phyloP scores from a whole-genome alignment of 225 moss, liverwort and hornwort species.

The Marchantia polymorpha region DNA sequence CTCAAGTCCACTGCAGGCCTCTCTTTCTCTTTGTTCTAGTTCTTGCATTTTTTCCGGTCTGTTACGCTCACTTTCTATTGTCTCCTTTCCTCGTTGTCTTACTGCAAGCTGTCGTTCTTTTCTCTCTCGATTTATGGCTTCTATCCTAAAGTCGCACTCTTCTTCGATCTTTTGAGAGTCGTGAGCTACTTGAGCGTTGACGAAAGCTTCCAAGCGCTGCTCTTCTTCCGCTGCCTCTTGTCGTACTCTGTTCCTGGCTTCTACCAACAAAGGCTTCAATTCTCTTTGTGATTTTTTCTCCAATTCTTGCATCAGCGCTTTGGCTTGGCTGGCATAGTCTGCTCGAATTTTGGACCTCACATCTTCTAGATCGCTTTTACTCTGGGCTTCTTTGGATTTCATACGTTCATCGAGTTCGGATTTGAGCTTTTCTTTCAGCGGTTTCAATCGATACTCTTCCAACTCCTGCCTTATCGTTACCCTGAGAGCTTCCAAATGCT shows the following conservation, averaged over 20 bases:
- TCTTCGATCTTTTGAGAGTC: constrained; percentile 14
- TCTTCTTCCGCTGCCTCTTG: constrained; percentile 5
- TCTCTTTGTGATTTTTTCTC: neutral
- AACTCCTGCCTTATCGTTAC: neutral
- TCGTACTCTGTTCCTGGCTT: neutral
- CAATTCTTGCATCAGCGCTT: neutral
- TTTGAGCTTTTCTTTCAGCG: neutral
- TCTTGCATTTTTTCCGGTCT: neutral
- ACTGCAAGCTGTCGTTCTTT: constrained; percentile 3
- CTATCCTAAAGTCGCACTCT: neutral
- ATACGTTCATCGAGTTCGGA: constrained; percentile 9
- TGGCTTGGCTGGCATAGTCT: constrained; percentile 3
- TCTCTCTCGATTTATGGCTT: constrained; percentile 11
- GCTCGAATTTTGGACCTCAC: neutral
- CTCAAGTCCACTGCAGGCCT: neutral
- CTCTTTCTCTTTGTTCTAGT: neutral
- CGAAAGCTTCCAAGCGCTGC: constrained; percentile 6
- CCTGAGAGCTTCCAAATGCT: neutral
- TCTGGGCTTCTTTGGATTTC: constrained; percentile 3
- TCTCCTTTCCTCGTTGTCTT: constrained; percentile 4
- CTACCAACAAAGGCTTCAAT: neutral
- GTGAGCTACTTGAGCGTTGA: constrained; percentile 1
- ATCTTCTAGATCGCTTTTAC: neutral
- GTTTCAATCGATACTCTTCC: neutral
- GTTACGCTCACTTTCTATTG: neutral